phyloP scores from a whole-genome alignment of 768 basidiomycete genomes.

The Russula ochroleuca region DNA sequence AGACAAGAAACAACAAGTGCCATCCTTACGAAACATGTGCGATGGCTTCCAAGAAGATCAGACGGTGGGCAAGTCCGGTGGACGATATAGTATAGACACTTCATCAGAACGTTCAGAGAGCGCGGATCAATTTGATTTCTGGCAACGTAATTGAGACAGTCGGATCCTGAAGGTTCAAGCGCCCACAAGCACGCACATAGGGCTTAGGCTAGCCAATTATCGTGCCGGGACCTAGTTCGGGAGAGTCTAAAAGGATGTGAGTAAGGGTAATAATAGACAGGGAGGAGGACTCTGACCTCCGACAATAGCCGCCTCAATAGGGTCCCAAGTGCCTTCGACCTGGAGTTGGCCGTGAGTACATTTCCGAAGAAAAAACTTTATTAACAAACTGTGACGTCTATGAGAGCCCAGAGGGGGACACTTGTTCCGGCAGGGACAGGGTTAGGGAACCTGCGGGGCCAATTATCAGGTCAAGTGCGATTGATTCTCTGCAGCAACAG shows the following conservation, averaged over 20 bases:
- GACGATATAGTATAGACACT: no score
- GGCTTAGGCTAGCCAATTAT: neutral
- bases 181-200: no score
- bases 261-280: neutral
- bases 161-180: no score
- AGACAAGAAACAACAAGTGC: no score
- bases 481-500: neutral
- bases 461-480: neutral
- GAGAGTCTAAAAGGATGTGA: neutral
- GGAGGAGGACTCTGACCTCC: neutral
- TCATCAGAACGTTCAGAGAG: no score
- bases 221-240: neutral
- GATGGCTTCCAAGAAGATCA: no score
- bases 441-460: slow-evolving; percentile 4
- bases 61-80: no score
- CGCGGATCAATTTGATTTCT: no score
- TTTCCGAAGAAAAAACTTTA: neutral
- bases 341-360: neutral
- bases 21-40: no score
- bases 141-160: no score
- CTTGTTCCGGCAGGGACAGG: slow-evolving; percentile 12
- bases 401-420: slow-evolving; percentile 8
- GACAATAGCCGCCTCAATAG: accelerated
- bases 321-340: neutral
- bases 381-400: slow-evolving; percentile 3